Percentiles rank a stretch among this genome's conserved stretches.
These are phyloP conservation scores for Annulohypoxylon stygium DNA, from an alignment of 495 filamentous ascomycete species.

Conservation along the genomic window DNA sequence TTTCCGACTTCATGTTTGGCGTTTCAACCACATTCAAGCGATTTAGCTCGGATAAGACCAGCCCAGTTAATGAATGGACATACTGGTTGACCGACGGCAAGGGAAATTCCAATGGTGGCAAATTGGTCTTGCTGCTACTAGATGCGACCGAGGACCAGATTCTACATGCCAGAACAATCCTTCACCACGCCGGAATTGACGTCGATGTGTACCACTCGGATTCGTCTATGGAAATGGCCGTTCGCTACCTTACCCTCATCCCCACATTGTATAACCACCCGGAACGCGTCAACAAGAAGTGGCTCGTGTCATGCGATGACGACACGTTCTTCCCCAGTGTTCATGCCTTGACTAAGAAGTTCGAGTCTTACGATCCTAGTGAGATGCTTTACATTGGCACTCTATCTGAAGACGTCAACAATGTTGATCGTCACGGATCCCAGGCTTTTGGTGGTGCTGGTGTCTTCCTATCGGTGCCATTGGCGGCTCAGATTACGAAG, in stretches of 20 bases:
- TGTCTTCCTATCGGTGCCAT: slow-evolving; percentile 74
- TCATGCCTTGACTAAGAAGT: slow-evolving; percentile 66
- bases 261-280: slow-evolving; percentile 65
- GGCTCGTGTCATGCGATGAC: slow-evolving; percentile 78
- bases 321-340: slow-evolving; percentile 82
- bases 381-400: slow-evolving; percentile 75
- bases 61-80: slow-evolving; percentile 62
- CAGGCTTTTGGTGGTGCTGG: slow-evolving; percentile 81
- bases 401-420: slow-evolving; percentile 76
- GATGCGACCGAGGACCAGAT: slow-evolving; percentile 60
- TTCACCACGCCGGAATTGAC: slow-evolving; percentile 69
- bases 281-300: slow-evolving; percentile 67
- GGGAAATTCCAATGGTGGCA: slow-evolving; percentile 64
- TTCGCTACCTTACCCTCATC: slow-evolving; percentile 67
- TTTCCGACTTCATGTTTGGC: slow-evolving; percentile 64
- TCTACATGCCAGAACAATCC: slow-evolving; percentile 53
- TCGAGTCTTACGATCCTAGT: slow-evolving; percentile 65
- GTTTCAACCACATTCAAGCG: slow-evolving; percentile 63
- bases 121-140: slow-evolving; percentile 59
- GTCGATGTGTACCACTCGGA: slow-evolving; percentile 72
- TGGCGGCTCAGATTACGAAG: slow-evolving; percentile 70
- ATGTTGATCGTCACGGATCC: slow-evolving; percentile 75
- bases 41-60: slow-evolving; percentile 58
- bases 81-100: slow-evolving; percentile 64
- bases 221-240: slow-evolving; percentile 72